A percentile compares a stretch with the other conserved stretches of the same genome.
Conservation (phyloP, 805 yeast genomes). For the Candida khao-thaluensis region DNA sequence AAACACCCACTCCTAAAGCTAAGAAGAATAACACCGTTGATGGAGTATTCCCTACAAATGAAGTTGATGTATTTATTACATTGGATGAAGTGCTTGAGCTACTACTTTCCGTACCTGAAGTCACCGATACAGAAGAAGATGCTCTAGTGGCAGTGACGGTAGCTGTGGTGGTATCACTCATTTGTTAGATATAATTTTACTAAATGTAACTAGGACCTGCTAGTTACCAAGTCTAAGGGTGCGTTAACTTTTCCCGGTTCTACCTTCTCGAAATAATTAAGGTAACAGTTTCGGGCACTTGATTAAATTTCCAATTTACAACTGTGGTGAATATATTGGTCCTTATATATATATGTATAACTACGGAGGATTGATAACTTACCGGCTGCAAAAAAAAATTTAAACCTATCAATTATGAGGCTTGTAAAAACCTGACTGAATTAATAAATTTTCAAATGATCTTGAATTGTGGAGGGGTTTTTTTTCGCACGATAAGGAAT, state of each 20-base stretch:
- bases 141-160: neutral
- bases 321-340: too few relatives aligned
- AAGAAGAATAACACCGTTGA: conserved; percentile 63
- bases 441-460: conserved; percentile 5
- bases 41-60: conserved; percentile 50
- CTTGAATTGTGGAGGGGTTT: neutral
- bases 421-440: conserved; percentile 5
- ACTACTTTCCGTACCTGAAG: neutral
- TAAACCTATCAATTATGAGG: neutral
- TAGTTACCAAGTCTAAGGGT: too few relatives aligned
- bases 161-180: conserved; percentile 2
- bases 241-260: too few relatives aligned
- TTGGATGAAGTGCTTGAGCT: neutral
- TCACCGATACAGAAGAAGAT: neutral
- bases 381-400: too few relatives aligned
- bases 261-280: too few relatives aligned
- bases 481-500: conserved; percentile 4
- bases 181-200: neutral
- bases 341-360: too few relatives aligned
- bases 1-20: conserved; percentile 60
- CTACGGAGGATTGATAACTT: too few relatives aligned
- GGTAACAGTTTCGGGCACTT: too few relatives aligned
- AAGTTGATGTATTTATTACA: conserved; percentile 4
- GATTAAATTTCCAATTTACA: too few relatives aligned
- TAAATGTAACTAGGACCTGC: neutral